A percentile compares a stretch with the other conserved stretches of the same genome.
Evolutionary conservation across 2,329 filamentous ascomycete species (phyloP).

Genomic region (Metarhizium guizhouense): DNA sequence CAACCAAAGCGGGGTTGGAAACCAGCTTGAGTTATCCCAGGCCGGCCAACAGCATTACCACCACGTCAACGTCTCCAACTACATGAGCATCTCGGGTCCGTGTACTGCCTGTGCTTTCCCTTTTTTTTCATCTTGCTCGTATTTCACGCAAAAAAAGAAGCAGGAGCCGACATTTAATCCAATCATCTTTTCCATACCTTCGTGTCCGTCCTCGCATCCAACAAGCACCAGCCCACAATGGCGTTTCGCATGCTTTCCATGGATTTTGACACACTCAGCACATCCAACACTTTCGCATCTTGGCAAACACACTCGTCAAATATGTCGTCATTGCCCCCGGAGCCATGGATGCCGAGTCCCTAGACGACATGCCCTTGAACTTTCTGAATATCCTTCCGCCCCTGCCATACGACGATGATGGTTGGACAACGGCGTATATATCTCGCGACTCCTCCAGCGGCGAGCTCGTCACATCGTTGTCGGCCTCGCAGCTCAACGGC

Average conservation of each 20-base stretch:
- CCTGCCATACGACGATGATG: neutral
- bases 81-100: too few relatives aligned
- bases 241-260: neutral
- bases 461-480: neutral
- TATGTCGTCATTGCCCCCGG: slow-evolving; percentile 1
- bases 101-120: too few relatives aligned
- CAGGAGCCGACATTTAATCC: too few relatives aligned
- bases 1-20: too few relatives aligned
- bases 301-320: slow-evolving; percentile 1
- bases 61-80: too few relatives aligned
- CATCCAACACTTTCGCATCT: neutral
- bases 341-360: slow-evolving; percentile 1
- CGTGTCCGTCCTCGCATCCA: too few relatives aligned
- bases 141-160: too few relatives aligned
- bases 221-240: neutral
- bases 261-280: neutral
- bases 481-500: slow-evolving; percentile 1
- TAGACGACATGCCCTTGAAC: slow-evolving; percentile 4
- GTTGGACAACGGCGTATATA: slow-evolving; percentile 2
- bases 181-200: too few relatives aligned
- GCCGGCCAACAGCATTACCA: too few relatives aligned
- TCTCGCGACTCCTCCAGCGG: neutral
- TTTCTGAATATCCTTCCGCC: slow-evolving; percentile 2
- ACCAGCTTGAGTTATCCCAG: too few relatives aligned
- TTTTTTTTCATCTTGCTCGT: too few relatives aligned